A percentile compares a stretch with the other conserved stretches of the same genome.
These are phyloP conservation scores for Solanum infundibuliforme DNA, from an alignment of 257 asterid genomes.

Conservation along the genomic window DNA sequence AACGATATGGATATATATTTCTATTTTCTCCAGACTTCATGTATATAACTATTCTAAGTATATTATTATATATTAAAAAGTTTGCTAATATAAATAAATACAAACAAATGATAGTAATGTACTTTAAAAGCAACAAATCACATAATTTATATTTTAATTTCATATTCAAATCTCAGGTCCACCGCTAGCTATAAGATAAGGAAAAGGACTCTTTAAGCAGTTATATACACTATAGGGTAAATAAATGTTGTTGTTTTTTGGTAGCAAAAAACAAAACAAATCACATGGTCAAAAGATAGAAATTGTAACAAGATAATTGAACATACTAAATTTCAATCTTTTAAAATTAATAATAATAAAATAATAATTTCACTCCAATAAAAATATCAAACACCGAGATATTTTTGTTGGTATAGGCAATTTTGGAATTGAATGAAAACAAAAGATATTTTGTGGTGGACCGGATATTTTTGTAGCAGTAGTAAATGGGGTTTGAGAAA, in stretches of 20 bases:
- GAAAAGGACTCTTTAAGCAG: background rate
- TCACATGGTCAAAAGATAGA: background rate
- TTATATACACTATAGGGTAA: background rate
- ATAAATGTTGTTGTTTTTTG: background rate
- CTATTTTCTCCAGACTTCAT: background rate
- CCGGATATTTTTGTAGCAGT: background rate
- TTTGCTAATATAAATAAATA: background rate
- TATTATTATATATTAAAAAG: no score
- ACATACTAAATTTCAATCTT: no score
- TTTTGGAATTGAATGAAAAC: background rate
- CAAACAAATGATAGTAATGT: background rate
- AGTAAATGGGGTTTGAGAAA: background rate
- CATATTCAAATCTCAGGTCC: background rate
- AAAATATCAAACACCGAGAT: background rate
- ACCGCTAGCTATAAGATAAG: background rate
- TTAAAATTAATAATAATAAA: no score
- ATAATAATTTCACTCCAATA: no score
- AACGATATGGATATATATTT: rapidly evolving
- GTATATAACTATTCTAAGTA: background rate
- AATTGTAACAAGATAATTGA: background rate
- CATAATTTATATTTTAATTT: no score
- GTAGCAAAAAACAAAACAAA: background rate
- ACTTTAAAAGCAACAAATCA: background rate
- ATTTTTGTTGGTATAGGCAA: background rate
- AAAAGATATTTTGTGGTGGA: background rate